Evolutionary conservation across 169 alveolate species (phyloP).

Genomic region (Eimeria brunetti): DNA sequence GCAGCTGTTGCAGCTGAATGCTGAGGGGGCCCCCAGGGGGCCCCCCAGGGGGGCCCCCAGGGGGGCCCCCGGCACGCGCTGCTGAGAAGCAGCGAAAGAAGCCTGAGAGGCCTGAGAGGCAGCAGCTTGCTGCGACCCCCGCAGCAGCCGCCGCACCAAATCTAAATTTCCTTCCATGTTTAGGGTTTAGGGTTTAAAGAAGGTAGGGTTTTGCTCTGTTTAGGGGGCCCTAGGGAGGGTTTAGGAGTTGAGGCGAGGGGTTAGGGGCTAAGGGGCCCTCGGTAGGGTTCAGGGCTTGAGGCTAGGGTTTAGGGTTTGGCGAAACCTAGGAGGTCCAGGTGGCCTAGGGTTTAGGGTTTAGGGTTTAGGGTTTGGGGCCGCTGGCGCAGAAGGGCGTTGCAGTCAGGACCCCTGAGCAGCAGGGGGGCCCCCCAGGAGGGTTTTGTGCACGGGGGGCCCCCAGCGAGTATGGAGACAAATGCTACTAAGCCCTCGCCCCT

Average conservation of each 20-base stretch:
- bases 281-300: background rate
- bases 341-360: background rate
- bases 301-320: no score
- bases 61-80: conserved; percentile 29
- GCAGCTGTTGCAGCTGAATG: conserved; percentile 35
- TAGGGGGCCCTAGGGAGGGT: background rate
- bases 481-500: background rate
- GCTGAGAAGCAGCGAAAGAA: conserved; percentile 13
- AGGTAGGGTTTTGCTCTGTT: background rate
- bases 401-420: background rate
- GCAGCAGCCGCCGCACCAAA: conserved; percentile 35
- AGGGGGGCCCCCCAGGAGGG: background rate
- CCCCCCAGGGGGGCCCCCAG: conserved; percentile 24
- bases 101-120: conserved; percentile 62
- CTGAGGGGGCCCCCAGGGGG: no score
- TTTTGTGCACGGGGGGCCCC: background rate
- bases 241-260: background rate
- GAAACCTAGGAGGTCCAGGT: background rate
- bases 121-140: conserved; percentile 56
- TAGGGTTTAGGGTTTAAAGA: background rate
- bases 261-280: background rate
- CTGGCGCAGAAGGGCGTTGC: background rate
- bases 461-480: background rate
- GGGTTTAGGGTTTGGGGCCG: background rate
- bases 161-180: conserved; percentile 12